A percentile compares a stretch with the other conserved stretches of the same genome.
These are phyloP conservation scores for Chalciporus chontae DNA, from an alignment of 768 basidiomycete species.

Conservation along the genomic window DNA sequence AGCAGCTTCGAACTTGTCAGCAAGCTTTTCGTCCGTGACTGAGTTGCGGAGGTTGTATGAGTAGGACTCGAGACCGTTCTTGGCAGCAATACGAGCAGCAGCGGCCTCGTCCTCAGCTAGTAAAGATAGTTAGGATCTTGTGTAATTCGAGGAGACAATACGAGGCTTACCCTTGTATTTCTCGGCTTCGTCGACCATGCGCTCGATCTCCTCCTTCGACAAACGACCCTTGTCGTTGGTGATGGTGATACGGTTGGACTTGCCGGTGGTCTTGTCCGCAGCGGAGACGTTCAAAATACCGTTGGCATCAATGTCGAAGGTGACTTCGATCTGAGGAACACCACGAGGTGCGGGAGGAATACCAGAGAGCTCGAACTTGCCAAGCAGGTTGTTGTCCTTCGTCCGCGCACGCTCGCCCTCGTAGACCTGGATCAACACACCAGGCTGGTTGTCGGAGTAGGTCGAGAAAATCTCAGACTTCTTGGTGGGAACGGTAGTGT, in stretches of 20 bases:
- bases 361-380: conserved; percentile 96
- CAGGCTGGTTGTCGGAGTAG: conserved; percentile 97
- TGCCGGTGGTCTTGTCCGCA: conserved; percentile 94
- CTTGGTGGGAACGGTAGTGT: conserved; percentile 98
- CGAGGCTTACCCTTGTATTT: conserved; percentile 69
- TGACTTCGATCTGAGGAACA: conserved; percentile 96
- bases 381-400: conserved; percentile 97
- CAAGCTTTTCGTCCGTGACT: conserved; percentile 78
- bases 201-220: conserved; percentile 96
- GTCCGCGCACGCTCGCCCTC: conserved; percentile 98
- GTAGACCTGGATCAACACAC: conserved; percentile 96
- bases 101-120: conserved; percentile 84
- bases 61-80: conserved; percentile 94
- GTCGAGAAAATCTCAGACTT: conserved; percentile 99
- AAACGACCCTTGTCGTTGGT: conserved; percentile 97
- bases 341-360: conserved; percentile 97
- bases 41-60: conserved; percentile 94
- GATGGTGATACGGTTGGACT: conserved; percentile 91
- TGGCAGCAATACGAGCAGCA: conserved; percentile 74
- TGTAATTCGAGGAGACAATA: neutral
- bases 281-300: conserved; percentile 96
- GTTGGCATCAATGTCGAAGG: conserved; percentile 97
- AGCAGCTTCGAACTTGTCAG: conserved; percentile 79
- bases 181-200: conserved; percentile 95
- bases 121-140: conserved; percentile 12